Evolutionary conservation across 2,329 filamentous ascomycete species (phyloP), one percentile per base, ranked within the genome.

Genomic region (Teratosphaeria destructans): DNA sequence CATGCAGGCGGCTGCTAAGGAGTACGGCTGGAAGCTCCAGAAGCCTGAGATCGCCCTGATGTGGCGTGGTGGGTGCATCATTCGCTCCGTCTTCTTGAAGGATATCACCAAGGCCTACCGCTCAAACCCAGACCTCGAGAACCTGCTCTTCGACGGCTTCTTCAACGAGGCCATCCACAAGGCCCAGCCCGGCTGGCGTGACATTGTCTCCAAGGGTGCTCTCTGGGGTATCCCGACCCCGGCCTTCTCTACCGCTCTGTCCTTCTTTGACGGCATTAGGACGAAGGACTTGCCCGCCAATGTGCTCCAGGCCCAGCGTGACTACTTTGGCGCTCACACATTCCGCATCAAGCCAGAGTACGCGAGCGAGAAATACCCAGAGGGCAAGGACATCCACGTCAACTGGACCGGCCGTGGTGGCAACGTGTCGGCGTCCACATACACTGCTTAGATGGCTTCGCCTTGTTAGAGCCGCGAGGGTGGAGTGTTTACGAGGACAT

Each of bases 11-110:
- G 93, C 94, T 70, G 94, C 93, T 78, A 91, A 88, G 79, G 90
- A 97, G 78, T 99, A 95, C 82, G 78, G 80, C 70, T 99, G 94
- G 94, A 96, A 96, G 85, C 88, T 99, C 70, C 96, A 99, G 88
- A 97, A 97, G 88, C 94, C 94, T 67, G 96, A 95, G 71, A 99
- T 99, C 73, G 94, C 94, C 70, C 88, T 99, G 75, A 99, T 99
- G 94, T 99, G 94, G 94, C 90, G 94, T 77, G 94, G 94, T 81
- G 94, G 94, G 70, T 99, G 94, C 85, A 99, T 99, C 72, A 99
- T 99, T 81, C 93, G 94, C 78, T 97, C 94, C 67, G 94, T 99
- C 74, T 99, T 99, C 90, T 82, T 99, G 68, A 97, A 97, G 87
- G 93, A 99, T 77, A 99, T 99, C 80, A 99, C 94, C 70, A 87